Base-by-base conservation (phyloP, 257 asterid genomes). In the Przewalskia tangutica region DNA sequence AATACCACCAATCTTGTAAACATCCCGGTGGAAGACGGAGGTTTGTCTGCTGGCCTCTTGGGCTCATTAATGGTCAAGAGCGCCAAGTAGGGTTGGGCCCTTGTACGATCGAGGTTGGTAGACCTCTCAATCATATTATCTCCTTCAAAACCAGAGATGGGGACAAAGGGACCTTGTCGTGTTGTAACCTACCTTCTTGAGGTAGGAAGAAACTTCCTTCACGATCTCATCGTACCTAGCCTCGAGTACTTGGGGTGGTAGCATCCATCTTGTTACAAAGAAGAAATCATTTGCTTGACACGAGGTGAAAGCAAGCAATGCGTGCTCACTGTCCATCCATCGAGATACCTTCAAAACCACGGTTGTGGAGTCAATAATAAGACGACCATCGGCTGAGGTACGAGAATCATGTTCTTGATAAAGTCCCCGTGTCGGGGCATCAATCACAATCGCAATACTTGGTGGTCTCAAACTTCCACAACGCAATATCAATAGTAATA, bases 201-300 rank as follows among this genome's bases (percentile, higher is more conserved):
- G 84, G 90, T 92, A 92, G 34, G 95, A 92, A 1, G 95, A 85
- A 12, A 92, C 97, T 78, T 92, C 97, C 91, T 92, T 92, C 6
- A 91, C 88, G 12, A 92, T 92, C 87, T 92, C 95, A 4, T 92
- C 97, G 0, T 87, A 92, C 86, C 97, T 90, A 1, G 94, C 86
- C 91, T 91, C 91, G 97, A 92, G 87, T 92, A 91, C 46, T 92
- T 92, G 97, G 97, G 3, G 97, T 91, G 80, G 97, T 93, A 65
- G 97, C 97, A 82, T 93, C 97, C 95, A 93, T 93, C 95, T 92
- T 92, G 93, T 92, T 92, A 63, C 97, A n/a, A n/a, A 92, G 83
- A 95, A 92, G 66, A 91, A 17, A 92, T 91, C 97, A 92, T 92
- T 81, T 92, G 97, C 90, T 83, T 91, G 54, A 92, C 97, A 73